These are phyloP conservation scores for Blastobotrys malaysiensis DNA, from an alignment of 1,139 yeast genomes.

Conservation along the genomic window DNA sequence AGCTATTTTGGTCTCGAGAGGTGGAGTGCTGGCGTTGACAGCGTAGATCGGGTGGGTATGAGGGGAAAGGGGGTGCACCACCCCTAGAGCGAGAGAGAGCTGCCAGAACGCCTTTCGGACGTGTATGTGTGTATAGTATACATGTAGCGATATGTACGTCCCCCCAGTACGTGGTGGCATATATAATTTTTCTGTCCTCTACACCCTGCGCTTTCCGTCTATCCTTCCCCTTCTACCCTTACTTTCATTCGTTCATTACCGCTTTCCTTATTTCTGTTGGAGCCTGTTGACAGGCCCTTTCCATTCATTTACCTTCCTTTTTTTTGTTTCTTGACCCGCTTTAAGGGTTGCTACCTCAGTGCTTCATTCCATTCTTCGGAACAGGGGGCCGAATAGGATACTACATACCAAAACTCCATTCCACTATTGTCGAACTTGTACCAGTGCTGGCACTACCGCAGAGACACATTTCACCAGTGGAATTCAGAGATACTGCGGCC, in stretches of 20 bases:
- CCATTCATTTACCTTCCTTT: not conserved
- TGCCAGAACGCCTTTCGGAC: not conserved
- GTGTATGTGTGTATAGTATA: too few species aligned
- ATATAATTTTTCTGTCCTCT: not conserved
- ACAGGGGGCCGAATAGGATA: not conserved
- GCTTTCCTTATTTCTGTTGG: too few species aligned
- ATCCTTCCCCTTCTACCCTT: not conserved
- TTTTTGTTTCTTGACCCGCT: not conserved
- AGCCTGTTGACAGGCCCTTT: not conserved
- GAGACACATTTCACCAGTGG: not conserved
- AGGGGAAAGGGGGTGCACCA: not conserved
- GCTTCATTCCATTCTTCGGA: not conserved
- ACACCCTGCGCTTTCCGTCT: too few species aligned
- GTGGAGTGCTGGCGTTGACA: not conserved
- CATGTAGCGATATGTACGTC: not conserved
- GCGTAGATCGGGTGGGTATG: not conserved
- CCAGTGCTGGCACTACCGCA: not conserved
- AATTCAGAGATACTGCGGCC: not conserved
- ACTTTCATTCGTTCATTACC: not conserved
- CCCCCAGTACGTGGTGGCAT: not conserved
- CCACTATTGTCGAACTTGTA: not conserved
- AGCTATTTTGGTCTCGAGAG: not conserved
- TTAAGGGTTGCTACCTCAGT: not conserved
- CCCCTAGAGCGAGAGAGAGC: not conserved
- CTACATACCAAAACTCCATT: not conserved